Percentiles rank a stretch among this genome's conserved stretches.
Evolutionary conservation across 2,329 filamentous ascomycete species (phyloP).

Genomic region (Clarireedia homoeocarpa): DNA sequence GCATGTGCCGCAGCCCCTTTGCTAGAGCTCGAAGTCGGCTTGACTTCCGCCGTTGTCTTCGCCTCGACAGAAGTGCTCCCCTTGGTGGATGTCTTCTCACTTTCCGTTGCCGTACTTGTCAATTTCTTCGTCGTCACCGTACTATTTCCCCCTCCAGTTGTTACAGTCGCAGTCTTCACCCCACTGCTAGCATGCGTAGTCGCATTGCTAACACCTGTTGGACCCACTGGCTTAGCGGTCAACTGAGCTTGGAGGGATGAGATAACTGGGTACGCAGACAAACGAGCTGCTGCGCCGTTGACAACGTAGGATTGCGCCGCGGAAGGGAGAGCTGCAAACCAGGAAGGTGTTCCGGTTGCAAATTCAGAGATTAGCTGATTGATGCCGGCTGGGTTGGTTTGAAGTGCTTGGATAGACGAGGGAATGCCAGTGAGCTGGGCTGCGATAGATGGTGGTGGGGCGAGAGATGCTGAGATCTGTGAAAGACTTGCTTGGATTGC

Average conservation of each 20-base stretch:
- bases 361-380: neutral
- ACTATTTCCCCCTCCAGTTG: neutral
- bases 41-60: neutral
- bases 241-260: neutral
- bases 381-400: neutral
- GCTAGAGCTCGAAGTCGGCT: neutral
- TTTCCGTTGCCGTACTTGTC: neutral
- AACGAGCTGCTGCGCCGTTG: neutral
- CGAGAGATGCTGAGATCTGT: neutral
- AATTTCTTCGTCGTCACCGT: neutral
- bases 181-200: neutral
- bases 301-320: neutral
- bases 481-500: neutral
- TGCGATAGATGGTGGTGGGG: neutral
- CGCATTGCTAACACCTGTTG: neutral
- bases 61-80: neutral
- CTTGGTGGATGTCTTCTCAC: neutral
- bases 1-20: neutral
- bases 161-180: neutral
- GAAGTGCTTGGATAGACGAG: neutral
- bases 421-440: slow-evolving; percentile 1
- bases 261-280: neutral
- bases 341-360: neutral
- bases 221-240: neutral
- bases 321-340: neutral